phyloP scores from a whole-genome alignment of 768 basidiomycete genomes.

The Daedaleopsis nitida region DNA sequence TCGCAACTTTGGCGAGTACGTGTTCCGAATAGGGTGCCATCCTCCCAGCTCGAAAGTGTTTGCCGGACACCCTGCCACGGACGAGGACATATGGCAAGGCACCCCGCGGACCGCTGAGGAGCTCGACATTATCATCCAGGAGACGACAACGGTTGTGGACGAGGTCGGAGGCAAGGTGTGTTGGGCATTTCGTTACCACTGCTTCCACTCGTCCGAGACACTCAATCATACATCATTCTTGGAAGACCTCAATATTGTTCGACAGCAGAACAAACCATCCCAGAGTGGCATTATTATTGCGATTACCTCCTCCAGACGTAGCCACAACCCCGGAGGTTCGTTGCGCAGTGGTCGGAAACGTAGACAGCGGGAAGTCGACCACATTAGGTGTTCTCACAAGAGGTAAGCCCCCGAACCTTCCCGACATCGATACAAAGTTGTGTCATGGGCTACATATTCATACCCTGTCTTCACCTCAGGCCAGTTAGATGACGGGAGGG shows the following conservation, averaged over 20 bases:
- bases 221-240: not conserved
- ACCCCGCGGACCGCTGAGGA: constrained; percentile 51
- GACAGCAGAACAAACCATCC: constrained; percentile 49
- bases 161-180: constrained; percentile 81
- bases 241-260: constrained; percentile 59
- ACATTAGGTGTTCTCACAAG: constrained; percentile 94
- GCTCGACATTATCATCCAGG: constrained; percentile 46
- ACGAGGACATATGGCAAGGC: constrained; percentile 59
- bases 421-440: not conserved
- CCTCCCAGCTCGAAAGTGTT: constrained; percentile 62
- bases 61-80: constrained; percentile 47
- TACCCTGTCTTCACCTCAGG: constrained; percentile 40
- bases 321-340: constrained; percentile 88
- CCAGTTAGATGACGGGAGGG: constrained; percentile 78
- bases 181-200: not conserved
- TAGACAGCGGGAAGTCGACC: constrained; percentile 92
- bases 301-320: constrained; percentile 76
- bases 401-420: constrained; percentile 45
- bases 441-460: not conserved
- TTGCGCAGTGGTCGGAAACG: constrained; percentile 95
- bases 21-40: constrained; percentile 70
- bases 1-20: constrained; percentile 69
- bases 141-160: constrained; percentile 55
- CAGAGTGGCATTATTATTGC: constrained; percentile 61
- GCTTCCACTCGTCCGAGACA: not conserved